Conservation (phyloP, 768 basidiomycete genomes). For the Paxillus involutus region DNA sequence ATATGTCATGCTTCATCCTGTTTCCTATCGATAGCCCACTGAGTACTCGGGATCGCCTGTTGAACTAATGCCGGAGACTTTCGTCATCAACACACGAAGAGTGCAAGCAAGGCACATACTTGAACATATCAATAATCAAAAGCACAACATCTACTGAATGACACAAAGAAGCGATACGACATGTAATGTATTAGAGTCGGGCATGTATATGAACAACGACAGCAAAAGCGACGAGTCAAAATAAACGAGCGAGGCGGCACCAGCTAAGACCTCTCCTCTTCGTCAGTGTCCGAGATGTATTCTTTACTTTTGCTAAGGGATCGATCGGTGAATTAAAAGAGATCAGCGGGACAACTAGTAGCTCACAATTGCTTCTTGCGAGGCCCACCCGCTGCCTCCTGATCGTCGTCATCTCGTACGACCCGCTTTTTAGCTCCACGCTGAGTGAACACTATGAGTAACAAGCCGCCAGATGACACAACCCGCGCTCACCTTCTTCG, state of each 20-base stretch:
- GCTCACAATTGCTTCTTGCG: constrained; percentile 79
- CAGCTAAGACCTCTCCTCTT: constrained; percentile 63
- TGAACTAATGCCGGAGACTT: too few relatives aligned
- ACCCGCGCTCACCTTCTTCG: constrained; percentile 58
- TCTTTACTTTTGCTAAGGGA: constrained; percentile 80
- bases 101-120: too few relatives aligned
- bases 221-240: constrained; percentile 14
- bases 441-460: constrained; percentile 18
- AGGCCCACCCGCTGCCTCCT: constrained; percentile 58
- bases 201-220: constrained; percentile 1
- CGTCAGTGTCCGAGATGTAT: constrained; percentile 84
- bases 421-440: constrained; percentile 68
- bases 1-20: too few relatives aligned
- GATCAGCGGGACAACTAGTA: neutral
- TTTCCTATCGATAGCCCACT: too few relatives aligned
- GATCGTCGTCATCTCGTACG: constrained; percentile 77
- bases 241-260: constrained; percentile 6
- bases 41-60: too few relatives aligned
- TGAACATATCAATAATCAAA: too few relatives aligned
- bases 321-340: neutral
- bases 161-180: too few relatives aligned
- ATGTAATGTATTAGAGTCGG: too few relatives aligned
- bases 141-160: too few relatives aligned
- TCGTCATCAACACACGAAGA: too few relatives aligned
- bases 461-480: neutral